phyloP scores from a whole-genome alignment of 2,329 filamentous ascomycete species.

The Eutypella sp. region DNA sequence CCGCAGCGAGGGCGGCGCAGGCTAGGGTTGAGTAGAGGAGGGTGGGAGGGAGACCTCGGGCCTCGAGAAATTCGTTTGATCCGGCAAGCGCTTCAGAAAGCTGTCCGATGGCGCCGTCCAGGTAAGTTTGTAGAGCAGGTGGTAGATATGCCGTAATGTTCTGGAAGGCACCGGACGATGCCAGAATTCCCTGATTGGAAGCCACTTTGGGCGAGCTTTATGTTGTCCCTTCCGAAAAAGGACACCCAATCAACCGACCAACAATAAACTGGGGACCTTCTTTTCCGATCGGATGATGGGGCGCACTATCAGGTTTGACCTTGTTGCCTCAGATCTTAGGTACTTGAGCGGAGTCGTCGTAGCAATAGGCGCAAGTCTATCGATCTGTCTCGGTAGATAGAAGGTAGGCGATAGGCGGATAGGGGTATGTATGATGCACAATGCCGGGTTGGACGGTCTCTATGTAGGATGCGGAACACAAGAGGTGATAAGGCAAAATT shows the following conservation, averaged over 20 bases:
- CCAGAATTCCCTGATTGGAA: slow-evolving; percentile 53
- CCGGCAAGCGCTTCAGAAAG: slow-evolving; percentile 43
- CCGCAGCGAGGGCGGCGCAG: slow-evolving; percentile 41
- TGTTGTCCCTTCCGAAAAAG: slow-evolving; percentile 34
- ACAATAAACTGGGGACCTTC: slow-evolving; percentile 1
- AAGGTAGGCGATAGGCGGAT: too few species aligned
- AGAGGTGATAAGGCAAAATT: not conserved
- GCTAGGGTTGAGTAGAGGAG: slow-evolving; percentile 47
- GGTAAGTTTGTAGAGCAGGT: slow-evolving; percentile 44
- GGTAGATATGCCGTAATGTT: slow-evolving; percentile 49
- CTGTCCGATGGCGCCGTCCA: slow-evolving; percentile 47
- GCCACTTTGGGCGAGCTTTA: slow-evolving; percentile 53
- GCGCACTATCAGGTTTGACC: slow-evolving; percentile 7
- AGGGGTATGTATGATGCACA: not conserved
- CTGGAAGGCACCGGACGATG: slow-evolving; percentile 59
- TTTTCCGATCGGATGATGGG: not conserved
- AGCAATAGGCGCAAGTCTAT: not conserved
- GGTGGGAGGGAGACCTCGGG: slow-evolving; percentile 45
- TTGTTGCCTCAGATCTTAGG: not conserved
- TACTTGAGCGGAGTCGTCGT: not conserved
- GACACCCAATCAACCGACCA: slow-evolving; percentile 26
- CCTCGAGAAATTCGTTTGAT: slow-evolving; percentile 48
- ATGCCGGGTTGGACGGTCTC: not conserved
- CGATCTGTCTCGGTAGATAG: not conserved
- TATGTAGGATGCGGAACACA: not conserved